Evolutionary conservation across 305 asterid species (phyloP).

Genomic region (Solanum hybrid): DNA sequence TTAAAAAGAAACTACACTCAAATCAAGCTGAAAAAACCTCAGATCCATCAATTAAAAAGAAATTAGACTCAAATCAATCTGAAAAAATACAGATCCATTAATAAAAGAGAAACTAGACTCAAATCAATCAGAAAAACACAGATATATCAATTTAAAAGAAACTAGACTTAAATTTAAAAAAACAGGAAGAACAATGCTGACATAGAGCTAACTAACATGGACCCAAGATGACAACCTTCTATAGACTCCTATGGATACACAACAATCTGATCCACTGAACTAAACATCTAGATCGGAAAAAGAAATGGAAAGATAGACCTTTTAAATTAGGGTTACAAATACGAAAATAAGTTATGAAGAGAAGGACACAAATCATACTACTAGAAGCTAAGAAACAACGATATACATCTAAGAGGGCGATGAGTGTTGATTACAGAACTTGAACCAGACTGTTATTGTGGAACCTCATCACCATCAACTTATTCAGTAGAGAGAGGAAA

Average conservation of each 20-base stretch:
- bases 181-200: background rate
- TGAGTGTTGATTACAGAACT: background rate
- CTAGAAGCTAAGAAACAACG: background rate
- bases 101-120: background rate
- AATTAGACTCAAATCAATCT: background rate
- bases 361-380: background rate
- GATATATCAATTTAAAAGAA: too few relatives aligned
- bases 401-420: background rate
- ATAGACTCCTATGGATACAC: background rate
- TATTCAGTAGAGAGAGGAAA: background rate
- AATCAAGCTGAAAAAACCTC: background rate
- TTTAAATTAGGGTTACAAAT: background rate
- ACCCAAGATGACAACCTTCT: background rate
- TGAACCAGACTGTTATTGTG: background rate
- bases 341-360: background rate
- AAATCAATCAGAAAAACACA: too few relatives aligned
- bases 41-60: background rate
- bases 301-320: background rate
- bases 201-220: background rate
- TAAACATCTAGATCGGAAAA: too few relatives aligned
- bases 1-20: background rate
- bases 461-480: background rate
- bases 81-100: background rate
- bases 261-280: background rate
- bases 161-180: too few relatives aligned